A percentile compares a stretch with the other conserved stretches of the same genome.
These are phyloP conservation scores for Lignosus rhinocerotis DNA, from an alignment of 1,284 basidiomycete genomes.

Conservation along the genomic window DNA sequence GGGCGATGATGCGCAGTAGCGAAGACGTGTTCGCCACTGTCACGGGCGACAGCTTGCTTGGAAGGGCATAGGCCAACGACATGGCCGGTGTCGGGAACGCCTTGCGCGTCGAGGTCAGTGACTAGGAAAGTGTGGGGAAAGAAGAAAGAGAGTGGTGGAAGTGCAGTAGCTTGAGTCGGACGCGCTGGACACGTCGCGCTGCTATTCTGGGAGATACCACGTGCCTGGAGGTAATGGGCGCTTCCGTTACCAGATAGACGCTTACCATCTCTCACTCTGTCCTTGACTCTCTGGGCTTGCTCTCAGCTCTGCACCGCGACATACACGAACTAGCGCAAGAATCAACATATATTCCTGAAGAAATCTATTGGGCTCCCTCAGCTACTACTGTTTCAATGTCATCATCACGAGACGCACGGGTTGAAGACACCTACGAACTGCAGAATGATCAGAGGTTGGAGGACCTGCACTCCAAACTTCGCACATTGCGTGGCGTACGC, in stretches of 20 bases:
- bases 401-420: constrained; percentile 25
- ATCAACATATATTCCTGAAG: too few species aligned
- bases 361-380: too few species aligned
- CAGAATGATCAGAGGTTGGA: constrained; percentile 84
- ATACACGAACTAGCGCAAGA: too few species aligned
- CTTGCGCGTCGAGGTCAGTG: constrained; percentile 19
- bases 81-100: constrained; percentile 42
- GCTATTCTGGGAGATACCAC: constrained; percentile 23
- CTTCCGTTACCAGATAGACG: background rate
- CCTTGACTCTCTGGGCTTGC: background rate
- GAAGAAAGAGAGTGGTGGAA: constrained; percentile 3
- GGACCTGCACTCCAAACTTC: constrained; percentile 77
- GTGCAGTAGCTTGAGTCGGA: constrained; percentile 3
- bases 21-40: constrained; percentile 83
- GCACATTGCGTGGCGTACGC: constrained; percentile 72
- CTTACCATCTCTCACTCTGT: background rate
- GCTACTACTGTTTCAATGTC: constrained; percentile 16
- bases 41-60: constrained; percentile 64
- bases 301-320: background rate
- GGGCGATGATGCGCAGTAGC: constrained; percentile 83
- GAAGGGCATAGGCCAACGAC: constrained; percentile 68
- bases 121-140: constrained; percentile 9
- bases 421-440: constrained; percentile 72
- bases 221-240: constrained; percentile 13
- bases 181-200: constrained; percentile 30